Percentiles rank a stretch among this genome's conserved stretches.
phyloP scores from a whole-genome alignment of 2,329 filamentous ascomycete species.

The Ophiocordyceps australis region DNA sequence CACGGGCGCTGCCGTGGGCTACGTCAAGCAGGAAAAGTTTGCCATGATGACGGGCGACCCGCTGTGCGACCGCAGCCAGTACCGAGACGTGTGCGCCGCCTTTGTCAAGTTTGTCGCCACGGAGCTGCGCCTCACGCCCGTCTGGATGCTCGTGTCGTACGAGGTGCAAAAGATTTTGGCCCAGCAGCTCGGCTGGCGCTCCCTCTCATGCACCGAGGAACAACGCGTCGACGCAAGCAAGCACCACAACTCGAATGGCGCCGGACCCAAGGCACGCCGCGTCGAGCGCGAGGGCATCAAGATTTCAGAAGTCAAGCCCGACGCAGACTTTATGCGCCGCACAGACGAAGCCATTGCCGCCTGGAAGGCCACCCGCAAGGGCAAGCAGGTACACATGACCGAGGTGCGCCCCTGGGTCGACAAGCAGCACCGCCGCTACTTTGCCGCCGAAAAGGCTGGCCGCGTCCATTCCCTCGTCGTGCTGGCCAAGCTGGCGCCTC shows the following conservation, averaged over 20 bases:
- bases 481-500: slow-evolving; percentile 61
- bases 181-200: slow-evolving; percentile 69
- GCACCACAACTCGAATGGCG: slow-evolving; percentile 35
- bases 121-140: slow-evolving; percentile 51
- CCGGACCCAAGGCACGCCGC: slow-evolving; percentile 60
- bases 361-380: slow-evolving; percentile 68
- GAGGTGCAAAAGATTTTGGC: slow-evolving; percentile 66
- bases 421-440: slow-evolving; percentile 66
- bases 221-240: slow-evolving; percentile 67
- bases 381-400: slow-evolving; percentile 74
- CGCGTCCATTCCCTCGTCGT: slow-evolving; percentile 63
- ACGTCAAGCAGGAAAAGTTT: slow-evolving; percentile 57
- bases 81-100: slow-evolving; percentile 49
- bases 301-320: slow-evolving; percentile 53
- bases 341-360: slow-evolving; percentile 57
- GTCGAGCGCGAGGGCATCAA: slow-evolving; percentile 73
- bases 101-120: slow-evolving; percentile 63
- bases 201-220: slow-evolving; percentile 73
- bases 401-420: slow-evolving; percentile 84
- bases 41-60: slow-evolving; percentile 79
- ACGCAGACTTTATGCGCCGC: slow-evolving; percentile 49
- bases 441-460: slow-evolving; percentile 60
- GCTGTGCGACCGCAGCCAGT: slow-evolving; percentile 65
- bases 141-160: slow-evolving; percentile 80
- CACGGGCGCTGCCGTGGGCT: slow-evolving; percentile 77